phyloP scores from a whole-genome alignment of 2,329 filamentous ascomycete species.

The Aureobasidium sp. region DNA sequence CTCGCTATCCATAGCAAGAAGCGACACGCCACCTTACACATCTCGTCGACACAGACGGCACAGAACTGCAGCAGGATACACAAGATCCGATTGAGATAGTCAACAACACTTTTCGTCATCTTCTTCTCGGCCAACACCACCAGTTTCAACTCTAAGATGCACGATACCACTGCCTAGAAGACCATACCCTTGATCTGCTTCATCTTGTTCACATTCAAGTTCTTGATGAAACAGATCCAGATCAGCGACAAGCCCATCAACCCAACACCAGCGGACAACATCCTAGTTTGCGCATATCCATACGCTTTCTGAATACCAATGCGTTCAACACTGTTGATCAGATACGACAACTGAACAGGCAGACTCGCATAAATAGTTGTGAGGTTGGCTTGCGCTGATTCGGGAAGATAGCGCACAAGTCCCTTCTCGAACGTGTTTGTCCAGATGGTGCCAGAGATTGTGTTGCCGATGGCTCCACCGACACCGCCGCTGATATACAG shows the following conservation, averaged over 20 bases:
- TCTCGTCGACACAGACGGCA: too few species aligned
- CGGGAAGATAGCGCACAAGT: conserved; percentile 40
- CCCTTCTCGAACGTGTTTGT: conserved; percentile 12
- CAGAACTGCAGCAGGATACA: too few species aligned
- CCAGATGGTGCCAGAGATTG: conserved; percentile 13
- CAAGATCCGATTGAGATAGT: too few species aligned
- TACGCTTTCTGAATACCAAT: conserved; percentile 32
- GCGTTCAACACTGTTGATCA: conserved; percentile 41
- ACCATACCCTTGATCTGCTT: conserved; percentile 45
- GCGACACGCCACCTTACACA: too few species aligned
- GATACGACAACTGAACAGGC: conserved; percentile 46
- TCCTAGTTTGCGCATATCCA: conserved; percentile 27
- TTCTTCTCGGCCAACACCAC: too few species aligned
- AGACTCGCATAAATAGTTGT: conserved; percentile 43
- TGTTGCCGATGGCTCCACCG: conserved; percentile 8
- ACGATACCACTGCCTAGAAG: not conserved
- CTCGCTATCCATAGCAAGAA: too few species aligned
- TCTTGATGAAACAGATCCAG: conserved; percentile 39
- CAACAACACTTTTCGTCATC: too few species aligned
- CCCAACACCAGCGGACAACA: conserved; percentile 27
- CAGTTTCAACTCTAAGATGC: too few species aligned
- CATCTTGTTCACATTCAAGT: conserved; percentile 43
- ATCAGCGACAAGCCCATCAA: conserved; percentile 27
- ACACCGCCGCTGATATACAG: conserved; percentile 5
- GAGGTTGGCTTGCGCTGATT: conserved; percentile 31